phyloP scores from a whole-genome alignment of 1,284 basidiomycete genomes.

The Heliocybe sulcata region DNA sequence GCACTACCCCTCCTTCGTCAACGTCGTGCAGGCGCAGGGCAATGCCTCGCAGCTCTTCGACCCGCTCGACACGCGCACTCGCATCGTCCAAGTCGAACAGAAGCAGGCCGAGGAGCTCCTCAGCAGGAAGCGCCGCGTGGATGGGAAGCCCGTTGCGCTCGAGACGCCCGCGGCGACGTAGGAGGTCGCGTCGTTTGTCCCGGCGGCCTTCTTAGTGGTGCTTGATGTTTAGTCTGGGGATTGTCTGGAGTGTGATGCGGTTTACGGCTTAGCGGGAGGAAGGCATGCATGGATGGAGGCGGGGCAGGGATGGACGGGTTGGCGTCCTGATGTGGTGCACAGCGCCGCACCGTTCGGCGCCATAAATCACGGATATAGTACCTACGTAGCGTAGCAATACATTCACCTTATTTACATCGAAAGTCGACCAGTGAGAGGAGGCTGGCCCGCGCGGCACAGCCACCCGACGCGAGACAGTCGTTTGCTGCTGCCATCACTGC shows the following conservation, averaged over 20 bases:
- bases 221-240: conserved; percentile 21
- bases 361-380: no score
- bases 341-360: no score
- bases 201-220: conserved; percentile 32
- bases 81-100: conserved; percentile 34
- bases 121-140: conserved; percentile 34
- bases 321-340: neutral
- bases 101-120: conserved; percentile 29
- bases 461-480: no score
- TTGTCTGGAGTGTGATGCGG: conserved; percentile 28
- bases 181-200: conserved; percentile 26
- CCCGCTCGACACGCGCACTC: conserved; percentile 47
- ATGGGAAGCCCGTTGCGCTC: conserved; percentile 14
- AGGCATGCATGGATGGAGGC: neutral
- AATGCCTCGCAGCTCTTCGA: conserved; percentile 30
- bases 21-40: conserved; percentile 31
- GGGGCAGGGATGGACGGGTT: neutral
- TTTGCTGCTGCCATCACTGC: no score
- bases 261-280: conserved; percentile 12
- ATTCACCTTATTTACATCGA: no score
- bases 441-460: no score
- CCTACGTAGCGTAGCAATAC: no score
- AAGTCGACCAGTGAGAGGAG: no score
- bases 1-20: conserved; percentile 82
- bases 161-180: conserved; percentile 11